Evolutionary conservation across 2,329 filamentous ascomycete species (phyloP).

Genomic region (Alternaria arbusti): DNA sequence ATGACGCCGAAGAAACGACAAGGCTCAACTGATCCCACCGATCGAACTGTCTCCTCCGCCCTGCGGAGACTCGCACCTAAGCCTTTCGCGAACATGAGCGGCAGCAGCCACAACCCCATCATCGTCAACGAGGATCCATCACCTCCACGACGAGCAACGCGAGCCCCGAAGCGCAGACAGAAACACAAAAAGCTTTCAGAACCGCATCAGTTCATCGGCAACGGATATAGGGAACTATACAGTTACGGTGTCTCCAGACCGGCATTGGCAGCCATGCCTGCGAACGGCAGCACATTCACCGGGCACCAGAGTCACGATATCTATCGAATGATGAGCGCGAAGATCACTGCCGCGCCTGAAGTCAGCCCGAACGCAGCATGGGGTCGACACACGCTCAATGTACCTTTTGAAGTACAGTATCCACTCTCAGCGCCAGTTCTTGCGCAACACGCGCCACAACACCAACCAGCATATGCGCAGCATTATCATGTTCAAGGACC

Average conservation of each 20-base stretch:
- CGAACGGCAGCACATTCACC: conserved; percentile 15
- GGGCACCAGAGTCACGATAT: conserved; percentile 23
- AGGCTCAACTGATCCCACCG: background rate
- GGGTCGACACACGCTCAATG: background rate
- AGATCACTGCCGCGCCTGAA: conserved; percentile 3
- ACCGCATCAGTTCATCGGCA: conserved; percentile 20
- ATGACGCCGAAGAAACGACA: background rate
- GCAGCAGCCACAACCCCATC: conserved; percentile 33
- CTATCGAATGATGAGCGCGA: conserved; percentile 21
- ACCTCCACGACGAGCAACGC: conserved; percentile 1
- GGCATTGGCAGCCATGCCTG: conserved; percentile 7
- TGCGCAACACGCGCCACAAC: background rate
- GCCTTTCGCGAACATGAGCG: conserved; percentile 3
- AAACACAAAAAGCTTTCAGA: background rate
- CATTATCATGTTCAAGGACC: background rate
- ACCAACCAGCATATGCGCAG: background rate
- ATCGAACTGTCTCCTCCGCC: background rate
- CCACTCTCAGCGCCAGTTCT: conserved; percentile 2
- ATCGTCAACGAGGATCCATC: conserved; percentile 24
- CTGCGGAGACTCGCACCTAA: conserved; percentile 1
- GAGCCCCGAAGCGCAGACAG: background rate
- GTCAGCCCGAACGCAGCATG: background rate
- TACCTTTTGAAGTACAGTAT: conserved; percentile 12
- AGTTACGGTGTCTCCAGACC: conserved; percentile 8
- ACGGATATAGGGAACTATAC: conserved; percentile 14